A percentile compares a stretch with the other conserved stretches of the same genome.
Conservation (phyloP, 306 rosid species). For the Vachellia pachyceras region DNA sequence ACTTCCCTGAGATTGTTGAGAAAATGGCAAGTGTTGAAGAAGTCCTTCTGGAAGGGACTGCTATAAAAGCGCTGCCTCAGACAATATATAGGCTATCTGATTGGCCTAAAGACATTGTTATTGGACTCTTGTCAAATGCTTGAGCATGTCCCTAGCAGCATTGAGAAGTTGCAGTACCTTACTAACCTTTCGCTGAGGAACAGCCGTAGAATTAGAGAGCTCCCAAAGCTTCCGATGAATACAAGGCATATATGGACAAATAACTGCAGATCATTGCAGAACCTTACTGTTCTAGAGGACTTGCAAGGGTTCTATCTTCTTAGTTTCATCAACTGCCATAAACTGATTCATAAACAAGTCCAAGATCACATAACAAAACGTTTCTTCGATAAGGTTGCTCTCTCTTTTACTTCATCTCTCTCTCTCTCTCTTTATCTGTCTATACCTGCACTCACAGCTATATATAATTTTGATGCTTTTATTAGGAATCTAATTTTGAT, state of each 20-base stretch:
- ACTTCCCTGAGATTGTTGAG: conserved; percentile 9
- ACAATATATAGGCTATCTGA: conserved; percentile 5
- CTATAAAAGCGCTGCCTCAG: conserved; percentile 20
- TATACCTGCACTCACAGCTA: too few relatives aligned
- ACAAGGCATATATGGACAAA: conserved; percentile 4
- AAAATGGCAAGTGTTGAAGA: conserved; percentile 18
- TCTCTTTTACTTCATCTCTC: not conserved
- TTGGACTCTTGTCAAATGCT: conserved; percentile 24
- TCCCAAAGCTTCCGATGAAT: conserved; percentile 19
- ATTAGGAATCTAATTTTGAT: not conserved
- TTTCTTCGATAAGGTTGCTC: conserved; percentile 4
- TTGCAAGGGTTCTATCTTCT: not conserved
- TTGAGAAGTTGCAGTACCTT: conserved; percentile 28
- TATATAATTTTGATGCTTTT: too few relatives aligned
- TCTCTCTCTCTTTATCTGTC: not conserved
- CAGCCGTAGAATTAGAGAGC: conserved; percentile 5
- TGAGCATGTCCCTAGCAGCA: conserved; percentile 25
- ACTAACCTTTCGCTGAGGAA: not conserved
- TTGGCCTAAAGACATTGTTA: not conserved
- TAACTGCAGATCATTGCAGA: conserved; percentile 19
- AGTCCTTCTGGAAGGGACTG: conserved; percentile 27
- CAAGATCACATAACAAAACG: conserved; percentile 1
- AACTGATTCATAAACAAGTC: conserved; percentile 4
- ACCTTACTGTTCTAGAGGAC: not conserved
- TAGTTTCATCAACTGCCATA: not conserved